These are phyloP conservation scores for Syzygium grande DNA, from an alignment of 345 rosid genomes.

Conservation along the genomic window DNA sequence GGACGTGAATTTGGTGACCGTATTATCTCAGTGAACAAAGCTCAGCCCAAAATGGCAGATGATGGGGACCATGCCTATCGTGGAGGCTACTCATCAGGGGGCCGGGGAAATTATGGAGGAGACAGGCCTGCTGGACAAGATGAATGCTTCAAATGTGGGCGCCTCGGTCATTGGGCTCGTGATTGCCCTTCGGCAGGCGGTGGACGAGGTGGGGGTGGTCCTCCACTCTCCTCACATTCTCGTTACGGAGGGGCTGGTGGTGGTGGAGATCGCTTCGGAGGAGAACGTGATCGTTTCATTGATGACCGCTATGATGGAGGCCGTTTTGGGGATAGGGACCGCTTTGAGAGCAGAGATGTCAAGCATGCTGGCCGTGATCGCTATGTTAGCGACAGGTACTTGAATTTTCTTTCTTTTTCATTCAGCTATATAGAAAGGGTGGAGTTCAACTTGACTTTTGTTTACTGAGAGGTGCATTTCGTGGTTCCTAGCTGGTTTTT, in stretches of 20 bases:
- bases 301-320: constrained; percentile 91
- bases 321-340: constrained; percentile 78
- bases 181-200: constrained; percentile 89
- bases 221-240: constrained; percentile 64
- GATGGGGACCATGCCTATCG: constrained; percentile 76
- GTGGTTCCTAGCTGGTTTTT: not conserved
- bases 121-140: constrained; percentile 77
- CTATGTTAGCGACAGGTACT: constrained; percentile 66
- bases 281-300: constrained; percentile 77
- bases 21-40: constrained; percentile 90
- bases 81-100: constrained; percentile 73
- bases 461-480: not conserved
- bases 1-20: constrained; percentile 89
- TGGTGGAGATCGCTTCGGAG: constrained; percentile 68
- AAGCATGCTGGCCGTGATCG: constrained; percentile 74
- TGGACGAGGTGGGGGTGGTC: constrained; percentile 66
- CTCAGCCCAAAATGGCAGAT: constrained; percentile 78
- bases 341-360: constrained; percentile 62
- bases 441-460: not conserved
- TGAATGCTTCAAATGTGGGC: constrained; percentile 96
- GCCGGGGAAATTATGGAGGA: constrained; percentile 57
- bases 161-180: constrained; percentile 96
- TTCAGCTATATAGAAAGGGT: not conserved
- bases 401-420: not conserved
- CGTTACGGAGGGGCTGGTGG: constrained; percentile 68